A percentile compares a stretch with the other conserved stretches of the same genome.
These are phyloP conservation scores for Amanita phalloides DNA, from an alignment of 768 basidiomycete species.

Conservation along the genomic window DNA sequence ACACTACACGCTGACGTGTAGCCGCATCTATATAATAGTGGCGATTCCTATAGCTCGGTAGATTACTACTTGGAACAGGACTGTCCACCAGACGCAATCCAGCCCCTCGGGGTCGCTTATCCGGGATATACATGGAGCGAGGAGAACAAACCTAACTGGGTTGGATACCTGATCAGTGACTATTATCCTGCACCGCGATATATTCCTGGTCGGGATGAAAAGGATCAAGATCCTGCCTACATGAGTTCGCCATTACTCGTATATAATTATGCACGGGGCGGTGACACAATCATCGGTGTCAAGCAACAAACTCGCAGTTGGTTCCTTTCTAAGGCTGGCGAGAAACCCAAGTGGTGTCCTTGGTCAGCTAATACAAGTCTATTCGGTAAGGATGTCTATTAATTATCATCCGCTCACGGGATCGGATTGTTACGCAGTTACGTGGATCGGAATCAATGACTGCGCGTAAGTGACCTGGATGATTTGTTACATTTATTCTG, in stretches of 20 bases:
- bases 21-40: conserved; percentile 23
- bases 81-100: conserved; percentile 23
- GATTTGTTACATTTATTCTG: background rate
- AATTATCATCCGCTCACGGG: background rate
- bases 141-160: conserved; percentile 44
- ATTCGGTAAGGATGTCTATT: conserved; percentile 27
- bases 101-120: conserved; percentile 39
- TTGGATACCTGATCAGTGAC: conserved; percentile 43
- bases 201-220: conserved; percentile 16
- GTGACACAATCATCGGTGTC: conserved; percentile 33
- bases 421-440: conserved; percentile 26
- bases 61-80: conserved; percentile 14
- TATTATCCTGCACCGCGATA: conserved; percentile 26
- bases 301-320: conserved; percentile 23
- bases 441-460: conserved; percentile 63
- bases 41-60: conserved; percentile 49
- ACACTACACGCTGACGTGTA: background rate
- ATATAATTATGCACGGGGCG: conserved; percentile 49
- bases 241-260: conserved; percentile 30
- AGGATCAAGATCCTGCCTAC: conserved; percentile 18
- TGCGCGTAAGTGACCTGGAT: conserved; percentile 29
- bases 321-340: conserved; percentile 29
- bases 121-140: conserved; percentile 42
- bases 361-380: conserved; percentile 34
- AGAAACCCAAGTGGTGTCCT: conserved; percentile 23